phyloP scores from a whole-genome alignment of 2,329 filamentous ascomycete genomes.

The Aspergillus amoenus region DNA sequence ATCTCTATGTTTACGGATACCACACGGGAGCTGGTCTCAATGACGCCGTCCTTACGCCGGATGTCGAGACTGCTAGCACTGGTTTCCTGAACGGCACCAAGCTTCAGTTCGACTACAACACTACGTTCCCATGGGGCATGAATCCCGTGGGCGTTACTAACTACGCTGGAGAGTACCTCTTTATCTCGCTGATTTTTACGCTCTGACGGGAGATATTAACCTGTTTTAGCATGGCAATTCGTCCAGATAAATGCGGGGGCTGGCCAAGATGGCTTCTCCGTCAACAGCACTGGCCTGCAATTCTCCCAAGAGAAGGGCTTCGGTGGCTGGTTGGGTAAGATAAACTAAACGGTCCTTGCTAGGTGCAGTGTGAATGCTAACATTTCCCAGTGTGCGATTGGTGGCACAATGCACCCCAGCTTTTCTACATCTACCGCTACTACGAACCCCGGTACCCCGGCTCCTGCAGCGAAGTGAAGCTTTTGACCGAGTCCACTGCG shows the following conservation, averaged over 20 bases:
- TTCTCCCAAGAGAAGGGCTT: constrained; percentile 33
- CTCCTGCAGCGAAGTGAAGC: constrained; percentile 35
- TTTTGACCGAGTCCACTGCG: constrained; percentile 27
- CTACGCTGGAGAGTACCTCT: constrained; percentile 34
- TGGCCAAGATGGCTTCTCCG: constrained; percentile 31
- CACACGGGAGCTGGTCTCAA: constrained; percentile 43
- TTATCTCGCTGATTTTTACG: neutral
- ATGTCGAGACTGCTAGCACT: constrained; percentile 22
- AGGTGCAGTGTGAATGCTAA: neutral
- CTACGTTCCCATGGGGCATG: constrained; percentile 34
- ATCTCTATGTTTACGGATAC: constrained; percentile 39
- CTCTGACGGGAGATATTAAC: too few relatives aligned
- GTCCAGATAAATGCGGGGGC: constrained; percentile 37
- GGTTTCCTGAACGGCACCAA: constrained; percentile 36
- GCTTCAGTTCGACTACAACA: constrained; percentile 30
- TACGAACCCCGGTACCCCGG: constrained; percentile 25
- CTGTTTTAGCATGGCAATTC: constrained; percentile 34
- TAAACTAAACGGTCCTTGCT: constrained; percentile 1
- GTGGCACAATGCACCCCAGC: constrained; percentile 40
- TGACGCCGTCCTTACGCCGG: constrained; percentile 35
- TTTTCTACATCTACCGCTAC: constrained; percentile 36
- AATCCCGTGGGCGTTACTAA: constrained; percentile 25
- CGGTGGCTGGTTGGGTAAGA: constrained; percentile 42
- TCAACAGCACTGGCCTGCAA: constrained; percentile 27
- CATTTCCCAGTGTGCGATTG: constrained; percentile 38